Percentiles rank a stretch among this genome's conserved stretches.
phyloP scores from a whole-genome alignment of 805 yeast species.

The Zygotorulaspora chibaensis region DNA sequence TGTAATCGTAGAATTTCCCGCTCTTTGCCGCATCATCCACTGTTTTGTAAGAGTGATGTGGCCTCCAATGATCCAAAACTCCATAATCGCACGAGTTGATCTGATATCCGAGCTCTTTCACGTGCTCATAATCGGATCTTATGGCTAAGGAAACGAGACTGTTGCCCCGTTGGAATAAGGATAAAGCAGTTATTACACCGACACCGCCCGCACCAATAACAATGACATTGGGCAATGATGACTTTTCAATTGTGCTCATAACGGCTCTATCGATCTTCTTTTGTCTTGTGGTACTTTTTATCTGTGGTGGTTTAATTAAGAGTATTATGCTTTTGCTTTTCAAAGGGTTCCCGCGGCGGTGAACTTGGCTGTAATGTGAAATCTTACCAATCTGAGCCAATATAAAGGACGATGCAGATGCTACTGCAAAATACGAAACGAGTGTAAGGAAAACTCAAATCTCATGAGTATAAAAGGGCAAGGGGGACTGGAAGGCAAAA shows the following conservation, averaged over 20 bases:
- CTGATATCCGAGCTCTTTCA: conserved; percentile 49
- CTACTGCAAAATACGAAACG: too few relatives aligned
- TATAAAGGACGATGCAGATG: too few relatives aligned
- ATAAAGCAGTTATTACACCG: conserved; percentile 71
- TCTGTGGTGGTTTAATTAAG: too few relatives aligned
- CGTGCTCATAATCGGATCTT: conserved; percentile 58
- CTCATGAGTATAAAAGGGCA: too few relatives aligned
- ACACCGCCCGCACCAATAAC: conserved; percentile 85
- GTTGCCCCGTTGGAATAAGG: conserved; percentile 46
- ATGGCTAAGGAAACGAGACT: conserved; percentile 58
- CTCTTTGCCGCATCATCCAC: conserved; percentile 44
- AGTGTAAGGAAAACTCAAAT: too few relatives aligned
- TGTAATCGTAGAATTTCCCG: conserved; percentile 49
- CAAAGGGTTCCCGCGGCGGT: too few relatives aligned
- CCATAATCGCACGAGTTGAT: conserved; percentile 66
- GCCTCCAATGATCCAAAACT: conserved; percentile 48
- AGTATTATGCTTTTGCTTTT: too few relatives aligned
- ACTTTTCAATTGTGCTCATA: neutral
- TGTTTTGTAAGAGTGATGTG: conserved; percentile 46
- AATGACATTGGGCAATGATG: conserved; percentile 40
- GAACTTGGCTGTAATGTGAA: too few relatives aligned
- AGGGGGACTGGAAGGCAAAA: too few relatives aligned
- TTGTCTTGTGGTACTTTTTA: too few relatives aligned
- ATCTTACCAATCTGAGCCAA: too few relatives aligned
- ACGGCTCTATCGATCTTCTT: neutral